Conservation (phyloP, 352 stramenopile species). For the Blastocystis hominis region DNA sequence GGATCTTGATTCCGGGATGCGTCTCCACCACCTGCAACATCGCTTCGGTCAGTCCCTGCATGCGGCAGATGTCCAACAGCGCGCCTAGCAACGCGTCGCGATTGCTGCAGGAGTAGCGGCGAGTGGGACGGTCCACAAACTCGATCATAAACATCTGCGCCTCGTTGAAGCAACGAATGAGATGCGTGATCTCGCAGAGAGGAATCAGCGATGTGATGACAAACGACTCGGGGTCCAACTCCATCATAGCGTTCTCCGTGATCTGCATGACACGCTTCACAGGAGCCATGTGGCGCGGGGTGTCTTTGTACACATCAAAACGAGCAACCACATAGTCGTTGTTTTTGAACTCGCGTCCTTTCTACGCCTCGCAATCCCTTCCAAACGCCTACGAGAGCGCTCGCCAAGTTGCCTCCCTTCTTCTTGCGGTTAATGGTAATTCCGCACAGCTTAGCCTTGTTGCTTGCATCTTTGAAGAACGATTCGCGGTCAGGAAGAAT, state of each 20-base stretch:
- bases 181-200: conserved; percentile 38
- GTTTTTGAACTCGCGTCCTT: conserved; percentile 44
- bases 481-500: conserved; percentile 33
- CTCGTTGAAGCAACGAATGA: conserved; percentile 57
- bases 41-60: conserved; percentile 42
- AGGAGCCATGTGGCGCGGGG: conserved; percentile 33
- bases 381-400: background rate
- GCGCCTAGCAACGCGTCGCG: conserved; percentile 45
- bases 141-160: conserved; percentile 52
- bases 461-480: conserved; percentile 33
- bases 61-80: conserved; percentile 53
- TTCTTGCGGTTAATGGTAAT: conserved; percentile 11
- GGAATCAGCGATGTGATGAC: conserved; percentile 57
- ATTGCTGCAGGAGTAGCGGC: conserved; percentile 52
- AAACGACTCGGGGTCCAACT: conserved; percentile 49
- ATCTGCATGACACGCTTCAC: conserved; percentile 58
- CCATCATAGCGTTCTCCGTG: conserved; percentile 49
- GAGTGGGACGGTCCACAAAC: conserved; percentile 22
- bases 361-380: background rate
- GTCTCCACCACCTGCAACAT: conserved; percentile 57
- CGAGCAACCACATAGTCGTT: conserved; percentile 53
- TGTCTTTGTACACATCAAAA: conserved; percentile 52
- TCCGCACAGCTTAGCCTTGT: conserved; percentile 37
- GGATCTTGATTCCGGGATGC: conserved; percentile 55
- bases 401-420: conserved; percentile 16